Conservation (phyloP, 192 early-diverging fungal genomes). For the Backusella sp. region DNA sequence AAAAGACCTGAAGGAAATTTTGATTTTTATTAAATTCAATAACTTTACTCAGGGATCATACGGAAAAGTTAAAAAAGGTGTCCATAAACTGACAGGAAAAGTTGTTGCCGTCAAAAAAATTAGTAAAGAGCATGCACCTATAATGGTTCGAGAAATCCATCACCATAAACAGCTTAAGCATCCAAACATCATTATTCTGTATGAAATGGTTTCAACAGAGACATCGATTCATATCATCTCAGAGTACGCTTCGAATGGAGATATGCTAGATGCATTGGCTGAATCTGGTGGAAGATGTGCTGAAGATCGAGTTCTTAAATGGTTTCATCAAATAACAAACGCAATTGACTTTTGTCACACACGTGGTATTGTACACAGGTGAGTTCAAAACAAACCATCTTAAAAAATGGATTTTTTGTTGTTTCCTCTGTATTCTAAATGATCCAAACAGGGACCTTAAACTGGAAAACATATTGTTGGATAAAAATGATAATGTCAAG, state of each 20-base stretch:
- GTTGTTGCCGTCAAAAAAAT: conserved; percentile 62
- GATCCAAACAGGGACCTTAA: conserved; percentile 46
- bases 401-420: background rate
- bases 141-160: conserved; percentile 62
- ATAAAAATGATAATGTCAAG: conserved; percentile 55
- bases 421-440: background rate
- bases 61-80: conserved; percentile 64
- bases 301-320: conserved; percentile 40
- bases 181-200: conserved; percentile 74
- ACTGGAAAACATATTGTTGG: conserved; percentile 58
- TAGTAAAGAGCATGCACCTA: conserved; percentile 51
- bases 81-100: conserved; percentile 57
- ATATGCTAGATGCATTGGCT: conserved; percentile 51
- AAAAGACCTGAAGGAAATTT: background rate
- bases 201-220: conserved; percentile 76
- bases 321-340: conserved; percentile 48
- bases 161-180: conserved; percentile 68
- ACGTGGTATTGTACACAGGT: conserved; percentile 52
- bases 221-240: conserved; percentile 73
- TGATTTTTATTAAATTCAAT: background rate
- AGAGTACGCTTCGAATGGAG: conserved; percentile 74
- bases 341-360: conserved; percentile 51
- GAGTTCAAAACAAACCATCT: background rate
- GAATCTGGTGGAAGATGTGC: conserved; percentile 40
- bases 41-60: conserved; percentile 46